phyloP scores from a whole-genome alignment of 345 rosid species.

The Hirschfeldia incana region DNA sequence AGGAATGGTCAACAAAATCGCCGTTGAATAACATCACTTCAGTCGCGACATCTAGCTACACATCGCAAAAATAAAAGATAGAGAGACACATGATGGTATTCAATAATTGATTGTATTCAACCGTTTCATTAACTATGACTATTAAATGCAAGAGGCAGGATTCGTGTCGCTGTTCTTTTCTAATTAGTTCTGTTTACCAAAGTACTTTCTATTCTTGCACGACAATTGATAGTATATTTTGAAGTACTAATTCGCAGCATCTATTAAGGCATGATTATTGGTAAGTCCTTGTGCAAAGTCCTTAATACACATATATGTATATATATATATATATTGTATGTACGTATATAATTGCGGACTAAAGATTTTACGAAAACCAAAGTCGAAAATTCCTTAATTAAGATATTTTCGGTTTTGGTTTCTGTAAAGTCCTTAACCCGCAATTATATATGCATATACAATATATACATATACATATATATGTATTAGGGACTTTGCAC shows the following conservation, averaged over 20 bases:
- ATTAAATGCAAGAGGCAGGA: slow-evolving; percentile 16
- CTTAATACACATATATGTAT: no score
- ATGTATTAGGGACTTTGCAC: no score
- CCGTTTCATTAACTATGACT: background rate
- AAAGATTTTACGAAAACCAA: no score
- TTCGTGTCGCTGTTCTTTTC: slow-evolving; percentile 8
- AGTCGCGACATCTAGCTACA: slow-evolving; percentile 24
- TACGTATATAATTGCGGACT: no score
- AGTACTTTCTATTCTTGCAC: background rate
- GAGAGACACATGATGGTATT: slow-evolving; percentile 15
- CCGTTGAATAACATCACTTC: slow-evolving; percentile 4
- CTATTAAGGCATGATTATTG: no score
- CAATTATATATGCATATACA: no score
- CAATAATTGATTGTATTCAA: slow-evolving; percentile 26
- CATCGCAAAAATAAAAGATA: slow-evolving; percentile 8
- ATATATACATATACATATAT: no score
- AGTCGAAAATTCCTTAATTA: no score
- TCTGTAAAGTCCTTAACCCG: no score
- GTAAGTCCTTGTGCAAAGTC: no score
- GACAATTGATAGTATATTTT: background rate
- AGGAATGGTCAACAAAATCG: slow-evolving; percentile 21
- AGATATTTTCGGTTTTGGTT: no score
- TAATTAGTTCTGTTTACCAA: background rate
- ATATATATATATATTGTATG: no score
- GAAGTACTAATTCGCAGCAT: background rate